Evolutionary conservation across 306 rosid genomes (phyloP), one percentile per base, ranked within the genome.

Genomic region (Argentina anserina): DNA sequence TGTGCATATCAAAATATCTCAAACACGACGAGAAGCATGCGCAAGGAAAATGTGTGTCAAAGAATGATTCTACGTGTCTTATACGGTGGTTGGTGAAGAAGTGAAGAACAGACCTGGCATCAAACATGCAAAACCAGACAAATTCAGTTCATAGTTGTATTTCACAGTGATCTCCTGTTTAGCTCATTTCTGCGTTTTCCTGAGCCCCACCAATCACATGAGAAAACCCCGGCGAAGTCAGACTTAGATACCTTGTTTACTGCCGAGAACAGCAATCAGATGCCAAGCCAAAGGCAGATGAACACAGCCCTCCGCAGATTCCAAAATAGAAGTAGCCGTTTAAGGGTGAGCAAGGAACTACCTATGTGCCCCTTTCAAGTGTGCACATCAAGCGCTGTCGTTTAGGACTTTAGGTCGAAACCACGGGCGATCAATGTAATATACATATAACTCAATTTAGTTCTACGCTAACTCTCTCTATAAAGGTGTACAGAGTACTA

Each of bases 41-140:
- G 55, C 50, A 53, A 55, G 34, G 13, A 58, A 61, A 20, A 14
- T 7, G 70, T 68, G 33, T 58, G 0, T 33, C 12, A 20, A 34
- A 55, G 31, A 39, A 15, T 43, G 71, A 25, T 55, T 26, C 40
- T 71, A 60, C 74, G 80, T 79, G 82, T 79, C 76, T 26, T 14
- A 12, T 10, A 14, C 31, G 45, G 69, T 67, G 45, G 73, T 74
- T 9, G 40, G 63, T 6, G 14, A 15, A 46, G 47, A 37, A 23
- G 43, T 21, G 52, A 64, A 18, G 43, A 3, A 29, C 78, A 41
- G 69, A 82, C 78, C 56, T 75, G 87, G 78, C 89, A 78, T n/a
- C 17, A 39, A 56, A 71, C 41, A 77, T 80, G 67, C 71, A 56
- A 72, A 79, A 81, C 71, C 78, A 58, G 69, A 77, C 86, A 85